Percentiles rank a stretch among this genome's conserved stretches.
Conservation (phyloP, 371 early-diverging fungal species). For the Mucor saturninus region DNA sequence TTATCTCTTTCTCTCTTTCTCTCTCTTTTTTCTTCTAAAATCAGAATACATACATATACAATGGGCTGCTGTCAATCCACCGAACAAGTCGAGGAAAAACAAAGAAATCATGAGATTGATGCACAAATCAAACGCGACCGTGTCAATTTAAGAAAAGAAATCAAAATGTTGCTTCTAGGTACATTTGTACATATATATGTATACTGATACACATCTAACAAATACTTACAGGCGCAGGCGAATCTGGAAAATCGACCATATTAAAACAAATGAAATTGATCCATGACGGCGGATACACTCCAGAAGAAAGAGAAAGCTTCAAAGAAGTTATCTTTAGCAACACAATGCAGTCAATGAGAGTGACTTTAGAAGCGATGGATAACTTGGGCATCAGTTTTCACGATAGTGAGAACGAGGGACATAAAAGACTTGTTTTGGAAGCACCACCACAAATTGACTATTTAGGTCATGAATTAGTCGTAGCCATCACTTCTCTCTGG, state of each 20-base stretch:
- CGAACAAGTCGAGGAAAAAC: conserved; percentile 83
- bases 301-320: conserved; percentile 85
- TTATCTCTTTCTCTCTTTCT: conserved; percentile 8
- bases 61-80: conserved; percentile 94
- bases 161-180: conserved; percentile 96
- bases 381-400: conserved; percentile 69
- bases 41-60: not conserved
- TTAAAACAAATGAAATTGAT: conserved; percentile 97
- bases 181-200: conserved; percentile 9
- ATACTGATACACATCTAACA: no score
- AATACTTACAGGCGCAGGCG: conserved; percentile 82
- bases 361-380: conserved; percentile 89
- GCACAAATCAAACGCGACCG: conserved; percentile 84
- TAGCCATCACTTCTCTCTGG: conserved; percentile 81
- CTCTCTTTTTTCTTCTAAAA: not conserved
- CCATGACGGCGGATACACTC: conserved; percentile 89
- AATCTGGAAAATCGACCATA: conserved; percentile 96
- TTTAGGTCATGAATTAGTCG: conserved; percentile 63
- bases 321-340: conserved; percentile 92
- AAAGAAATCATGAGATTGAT: conserved; percentile 89
- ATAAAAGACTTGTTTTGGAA: conserved; percentile 57
- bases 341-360: conserved; percentile 88
- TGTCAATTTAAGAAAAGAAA: conserved; percentile 79
- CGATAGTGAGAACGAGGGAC: conserved; percentile 65
- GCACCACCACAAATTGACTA: conserved; percentile 71